phyloP scores from a whole-genome alignment of 495 filamentous ascomycete genomes.

The Xylaria flabelliformis region DNA sequence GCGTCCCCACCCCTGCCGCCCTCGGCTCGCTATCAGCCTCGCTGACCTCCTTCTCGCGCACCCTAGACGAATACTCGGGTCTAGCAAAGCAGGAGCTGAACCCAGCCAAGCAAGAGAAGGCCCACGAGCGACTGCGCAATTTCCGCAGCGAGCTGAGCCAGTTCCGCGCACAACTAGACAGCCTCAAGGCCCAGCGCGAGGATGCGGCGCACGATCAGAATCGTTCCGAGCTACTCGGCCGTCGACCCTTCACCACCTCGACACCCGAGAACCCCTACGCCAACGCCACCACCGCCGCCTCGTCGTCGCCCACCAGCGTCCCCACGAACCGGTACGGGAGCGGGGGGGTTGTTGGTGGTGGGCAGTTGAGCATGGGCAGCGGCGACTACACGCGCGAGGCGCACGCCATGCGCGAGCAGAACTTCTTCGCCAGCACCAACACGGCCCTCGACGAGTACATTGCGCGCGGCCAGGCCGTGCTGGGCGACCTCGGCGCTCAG shows the following conservation, averaged over 20 bases:
- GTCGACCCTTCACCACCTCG: conserved; percentile 82
- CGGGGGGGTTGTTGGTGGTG: conserved; percentile 41
- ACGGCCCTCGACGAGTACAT: conserved; percentile 90
- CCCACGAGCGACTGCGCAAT: conserved; percentile 79
- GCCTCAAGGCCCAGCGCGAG: conserved; percentile 74
- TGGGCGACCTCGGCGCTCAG: conserved; percentile 89
- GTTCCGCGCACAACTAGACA: conserved; percentile 77
- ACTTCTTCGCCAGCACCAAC: conserved; percentile 80
- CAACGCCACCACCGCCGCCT: conserved; percentile 47
- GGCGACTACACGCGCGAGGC: conserved; percentile 72
- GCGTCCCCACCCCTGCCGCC: conserved; percentile 43
- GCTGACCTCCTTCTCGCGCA: conserved; percentile 85
- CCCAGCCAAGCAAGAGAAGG: conserved; percentile 87
- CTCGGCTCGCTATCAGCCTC: conserved; percentile 70
- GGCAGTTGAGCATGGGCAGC: conserved; percentile 60
- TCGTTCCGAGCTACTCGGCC: conserved; percentile 83
- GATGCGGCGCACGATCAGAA: conserved; percentile 75
- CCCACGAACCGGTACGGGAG: conserved; percentile 44
- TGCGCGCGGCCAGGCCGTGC: conserved; percentile 85
- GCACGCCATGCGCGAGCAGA: conserved; percentile 89
- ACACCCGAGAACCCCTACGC: conserved; percentile 98
- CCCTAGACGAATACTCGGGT: conserved; percentile 88
- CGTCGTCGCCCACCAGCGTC: conserved; percentile 30
- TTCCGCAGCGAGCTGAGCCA: conserved; percentile 84
- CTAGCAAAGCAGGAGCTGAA: conserved; percentile 88